These are phyloP conservation scores for Melanopsichium pennsylvanicum DNA, from an alignment of 1,284 basidiomycete genomes.

Conservation along the genomic window DNA sequence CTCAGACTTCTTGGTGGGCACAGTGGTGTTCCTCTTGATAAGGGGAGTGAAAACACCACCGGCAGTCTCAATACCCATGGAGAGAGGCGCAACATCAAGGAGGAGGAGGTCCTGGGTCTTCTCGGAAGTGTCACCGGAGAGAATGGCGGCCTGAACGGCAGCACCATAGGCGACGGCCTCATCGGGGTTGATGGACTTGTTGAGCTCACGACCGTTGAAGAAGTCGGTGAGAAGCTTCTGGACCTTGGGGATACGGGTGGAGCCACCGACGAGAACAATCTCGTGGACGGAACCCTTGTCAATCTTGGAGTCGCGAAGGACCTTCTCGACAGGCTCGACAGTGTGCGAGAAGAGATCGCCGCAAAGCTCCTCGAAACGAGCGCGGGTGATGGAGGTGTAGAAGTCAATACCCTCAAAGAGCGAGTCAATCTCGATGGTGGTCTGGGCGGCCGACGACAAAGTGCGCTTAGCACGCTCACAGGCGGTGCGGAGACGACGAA, in stretches of 20 bases:
- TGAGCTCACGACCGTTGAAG: slow-evolving; percentile 80
- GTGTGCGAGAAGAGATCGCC: slow-evolving; percentile 96
- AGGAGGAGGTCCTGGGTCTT: slow-evolving; percentile 96
- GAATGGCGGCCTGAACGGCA: slow-evolving; percentile 97
- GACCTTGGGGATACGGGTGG: slow-evolving; percentile 97
- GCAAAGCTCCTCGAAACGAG: slow-evolving; percentile 97
- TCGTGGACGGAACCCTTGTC: slow-evolving; percentile 90
- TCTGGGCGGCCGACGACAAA: slow-evolving; percentile 94
- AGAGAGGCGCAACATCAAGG: slow-evolving; percentile 94
- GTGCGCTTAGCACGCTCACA: slow-evolving; percentile 99
- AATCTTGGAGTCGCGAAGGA: slow-evolving; percentile 96
- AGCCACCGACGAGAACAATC: slow-evolving; percentile 97
- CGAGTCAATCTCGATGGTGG: slow-evolving; percentile 97
- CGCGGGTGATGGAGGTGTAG: slow-evolving; percentile 97
- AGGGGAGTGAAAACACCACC: slow-evolving; percentile 98
- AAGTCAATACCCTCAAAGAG: slow-evolving; percentile 98
- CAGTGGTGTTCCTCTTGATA: slow-evolving; percentile 98
- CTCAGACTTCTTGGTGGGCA: slow-evolving; percentile 98
- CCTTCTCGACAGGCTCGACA: slow-evolving; percentile 97
- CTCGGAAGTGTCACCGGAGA: slow-evolving; percentile 96
- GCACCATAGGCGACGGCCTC: slow-evolving; percentile 99
- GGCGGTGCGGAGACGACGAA: slow-evolving; percentile 95
- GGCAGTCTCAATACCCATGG: slow-evolving; percentile 94
- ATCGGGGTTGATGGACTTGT: slow-evolving; percentile 90
- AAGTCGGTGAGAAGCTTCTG: slow-evolving; percentile 98